Conservation (phyloP, 306 rosid genomes). For the Astragalus glycyphyllos region DNA sequence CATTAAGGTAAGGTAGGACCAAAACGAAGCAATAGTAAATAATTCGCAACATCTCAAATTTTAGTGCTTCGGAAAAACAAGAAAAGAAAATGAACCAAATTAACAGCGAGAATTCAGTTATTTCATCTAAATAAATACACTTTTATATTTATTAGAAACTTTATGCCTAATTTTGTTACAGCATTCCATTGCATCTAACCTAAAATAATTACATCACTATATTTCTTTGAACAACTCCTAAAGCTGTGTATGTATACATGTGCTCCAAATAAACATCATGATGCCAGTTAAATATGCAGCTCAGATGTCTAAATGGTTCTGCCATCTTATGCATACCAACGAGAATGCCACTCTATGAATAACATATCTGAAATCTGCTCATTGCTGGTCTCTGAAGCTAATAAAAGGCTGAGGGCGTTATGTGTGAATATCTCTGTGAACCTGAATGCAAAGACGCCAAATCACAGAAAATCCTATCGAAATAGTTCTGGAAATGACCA, state of each 20-base stretch:
- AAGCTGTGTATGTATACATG: slow-evolving; percentile 21
- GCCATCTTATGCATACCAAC: slow-evolving; percentile 23
- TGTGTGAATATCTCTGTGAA: slow-evolving; percentile 30
- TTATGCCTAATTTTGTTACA: background rate
- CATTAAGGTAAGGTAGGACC: too few relatives aligned
- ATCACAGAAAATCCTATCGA: slow-evolving; percentile 44
- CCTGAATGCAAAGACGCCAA: slow-evolving; percentile 36
- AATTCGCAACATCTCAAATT: too few relatives aligned
- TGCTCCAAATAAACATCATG: slow-evolving; percentile 23
- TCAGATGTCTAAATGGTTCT: slow-evolving; percentile 6
- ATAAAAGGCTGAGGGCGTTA: background rate
- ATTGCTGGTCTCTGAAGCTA: background rate
- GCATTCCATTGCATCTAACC: slow-evolving; percentile 28
- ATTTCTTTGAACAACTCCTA: slow-evolving; percentile 23
- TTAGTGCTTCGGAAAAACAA: background rate
- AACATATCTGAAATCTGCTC: background rate
- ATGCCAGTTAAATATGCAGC: slow-evolving; percentile 29
- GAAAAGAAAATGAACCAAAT: background rate
- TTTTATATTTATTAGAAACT: background rate
- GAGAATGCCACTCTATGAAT: background rate
- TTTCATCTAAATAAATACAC: background rate
- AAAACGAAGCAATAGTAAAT: too few relatives aligned
- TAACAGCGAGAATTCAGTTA: background rate
- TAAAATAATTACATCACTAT: slow-evolving; percentile 48
- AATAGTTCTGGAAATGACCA: slow-evolving; percentile 93